phyloP scores from a whole-genome alignment of 306 rosid species.

The Crotalaria pallida region DNA sequence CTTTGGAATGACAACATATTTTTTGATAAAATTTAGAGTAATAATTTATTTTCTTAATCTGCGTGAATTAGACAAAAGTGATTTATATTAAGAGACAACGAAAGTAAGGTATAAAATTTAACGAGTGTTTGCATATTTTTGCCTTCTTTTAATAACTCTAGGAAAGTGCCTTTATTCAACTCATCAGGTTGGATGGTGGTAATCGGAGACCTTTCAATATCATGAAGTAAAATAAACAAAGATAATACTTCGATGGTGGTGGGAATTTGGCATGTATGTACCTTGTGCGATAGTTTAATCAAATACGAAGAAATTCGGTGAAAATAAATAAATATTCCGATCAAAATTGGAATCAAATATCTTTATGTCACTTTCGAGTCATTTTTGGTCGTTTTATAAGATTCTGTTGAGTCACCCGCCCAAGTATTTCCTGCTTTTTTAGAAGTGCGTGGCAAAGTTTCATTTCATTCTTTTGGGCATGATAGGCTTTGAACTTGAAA shows the following conservation, averaged over 20 bases:
- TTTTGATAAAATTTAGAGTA: too few relatives aligned
- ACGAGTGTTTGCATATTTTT: too few relatives aligned
- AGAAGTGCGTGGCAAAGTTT: not conserved
- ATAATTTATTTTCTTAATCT: too few relatives aligned
- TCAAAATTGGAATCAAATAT: not conserved
- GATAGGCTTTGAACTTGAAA: not conserved
- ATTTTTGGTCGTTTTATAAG: not conserved
- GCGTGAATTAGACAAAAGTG: too few relatives aligned
- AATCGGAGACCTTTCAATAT: not conserved
- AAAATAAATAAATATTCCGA: not conserved
- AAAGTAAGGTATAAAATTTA: too few relatives aligned
- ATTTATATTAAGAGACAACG: too few relatives aligned
- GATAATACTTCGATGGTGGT: not conserved
- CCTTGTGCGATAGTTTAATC: too few relatives aligned
- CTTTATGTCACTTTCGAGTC: slow-evolving; percentile 2
- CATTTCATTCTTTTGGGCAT: not conserved
- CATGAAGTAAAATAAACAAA: not conserved
- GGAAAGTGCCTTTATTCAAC: not conserved
- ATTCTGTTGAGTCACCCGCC: not conserved
- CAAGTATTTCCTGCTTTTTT: not conserved
- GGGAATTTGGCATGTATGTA: too few relatives aligned
- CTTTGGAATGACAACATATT: too few relatives aligned
- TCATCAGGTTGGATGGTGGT: not conserved
- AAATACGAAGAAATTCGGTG: too few relatives aligned
- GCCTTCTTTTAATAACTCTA: not conserved